Percentiles rank a stretch among this genome's conserved stretches.
Conservation (phyloP, 2,329 filamentous ascomycete species). For the Aspergillus sp. region DNA sequence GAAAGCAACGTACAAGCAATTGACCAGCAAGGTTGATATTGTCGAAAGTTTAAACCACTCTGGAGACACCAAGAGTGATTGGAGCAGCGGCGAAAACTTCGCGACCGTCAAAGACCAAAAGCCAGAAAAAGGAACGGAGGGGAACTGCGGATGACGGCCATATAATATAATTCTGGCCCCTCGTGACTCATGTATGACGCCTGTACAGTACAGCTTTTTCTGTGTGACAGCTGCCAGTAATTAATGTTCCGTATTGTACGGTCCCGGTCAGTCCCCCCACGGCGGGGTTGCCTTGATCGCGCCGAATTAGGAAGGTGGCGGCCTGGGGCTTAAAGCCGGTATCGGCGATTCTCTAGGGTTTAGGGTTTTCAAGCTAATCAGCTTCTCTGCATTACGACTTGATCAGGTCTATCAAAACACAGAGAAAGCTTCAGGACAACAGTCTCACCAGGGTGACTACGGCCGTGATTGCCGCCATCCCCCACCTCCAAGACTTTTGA, state of each 20-base stretch:
- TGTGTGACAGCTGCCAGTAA: background rate
- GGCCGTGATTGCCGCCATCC: background rate
- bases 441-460: background rate
- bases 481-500: background rate
- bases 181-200: slow-evolving; percentile 19
- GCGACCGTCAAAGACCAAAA: slow-evolving; percentile 36
- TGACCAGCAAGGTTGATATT: slow-evolving; percentile 6
- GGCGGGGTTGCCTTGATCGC: slow-evolving; percentile 16
- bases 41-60: slow-evolving; percentile 11
- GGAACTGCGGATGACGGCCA: slow-evolving; percentile 22
- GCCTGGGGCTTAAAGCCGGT: slow-evolving; percentile 22
- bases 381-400: background rate
- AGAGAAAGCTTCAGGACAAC: background rate
- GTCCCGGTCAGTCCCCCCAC: slow-evolving; percentile 8
- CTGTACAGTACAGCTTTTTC: background rate
- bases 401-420: background rate
- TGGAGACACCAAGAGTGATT: slow-evolving; percentile 19
- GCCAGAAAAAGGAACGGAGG: slow-evolving; percentile 29
- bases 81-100: slow-evolving; percentile 33
- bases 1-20: slow-evolving; percentile 10
- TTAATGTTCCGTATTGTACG: slow-evolving; percentile 10
- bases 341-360: slow-evolving; percentile 26
- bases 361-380: slow-evolving; percentile 24
- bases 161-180: slow-evolving; percentile 24
- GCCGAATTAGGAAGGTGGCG: slow-evolving; percentile 22